Base-by-base conservation (phyloP, 2,329 filamentous ascomycete species). In the Beauveria bassiana region DNA sequence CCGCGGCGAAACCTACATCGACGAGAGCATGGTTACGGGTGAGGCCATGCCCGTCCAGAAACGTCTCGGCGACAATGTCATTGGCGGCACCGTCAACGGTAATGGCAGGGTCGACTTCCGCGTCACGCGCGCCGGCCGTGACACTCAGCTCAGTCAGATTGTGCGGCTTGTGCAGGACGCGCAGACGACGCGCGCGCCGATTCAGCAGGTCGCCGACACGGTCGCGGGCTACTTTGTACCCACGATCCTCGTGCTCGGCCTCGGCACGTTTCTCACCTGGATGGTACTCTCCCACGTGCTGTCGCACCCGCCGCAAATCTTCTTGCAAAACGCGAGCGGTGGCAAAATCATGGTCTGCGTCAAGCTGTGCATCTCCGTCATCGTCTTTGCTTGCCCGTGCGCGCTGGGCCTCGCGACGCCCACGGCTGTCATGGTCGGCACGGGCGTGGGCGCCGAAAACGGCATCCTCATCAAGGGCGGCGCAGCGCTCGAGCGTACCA, bases 381-480 rank as follows among this genome's bases (percentile, higher is more conserved):
- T 99, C 70, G 95, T 98, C 22, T 97, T 99, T 73, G 95, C 95
- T 5, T 99, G 95, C 71, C 95, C 95, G 20, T 99, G 95, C 71
- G 95, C 95, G 1, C 85, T 99, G n/a, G 95, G 95, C 61, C 82
- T 99, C 20, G 93, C 92, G 26, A 98, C 95, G 1, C 95, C 95
- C 2, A 99, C 95, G 0, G 95, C 95, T 2, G 93, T 99, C 72
- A 98, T 99, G 95, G 95, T 99, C 34, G 95, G 95, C 49, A 98
- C 95, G n/a, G 95, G 95, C 63, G 87, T 97, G 38, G 95, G 95
- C 56, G 95, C 95, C 2, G 90, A 97, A 74, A 89, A 96, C 68
- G 95, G 95, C 26, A 99, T 99, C 67, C 80, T 99, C n/a, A 92
- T 98, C 73, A 99, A 99, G 76, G 93, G 95, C 60, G 95, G 95